phyloP scores from a whole-genome alignment of 2,329 filamentous ascomycete species.

The Aspergillus arachidicola region DNA sequence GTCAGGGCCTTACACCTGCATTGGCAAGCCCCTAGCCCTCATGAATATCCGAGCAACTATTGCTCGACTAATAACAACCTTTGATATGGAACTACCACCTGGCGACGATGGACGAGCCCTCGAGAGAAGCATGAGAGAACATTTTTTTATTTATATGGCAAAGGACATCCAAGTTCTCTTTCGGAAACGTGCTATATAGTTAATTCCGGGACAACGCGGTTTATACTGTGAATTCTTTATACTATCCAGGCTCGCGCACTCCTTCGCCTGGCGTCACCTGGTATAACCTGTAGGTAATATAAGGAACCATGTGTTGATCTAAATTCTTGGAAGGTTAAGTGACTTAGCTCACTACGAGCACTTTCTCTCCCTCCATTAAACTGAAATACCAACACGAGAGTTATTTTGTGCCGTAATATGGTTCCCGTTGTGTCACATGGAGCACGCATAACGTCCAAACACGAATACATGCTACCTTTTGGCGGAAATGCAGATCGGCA shows the following conservation, averaged over 20 bases:
- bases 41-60: slow-evolving; percentile 9
- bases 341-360: not conserved
- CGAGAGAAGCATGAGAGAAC: slow-evolving; percentile 5
- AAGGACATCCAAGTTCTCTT: not conserved
- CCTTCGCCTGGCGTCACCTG: not conserved
- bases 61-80: slow-evolving; percentile 4
- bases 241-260: not conserved
- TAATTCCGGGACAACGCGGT: not conserved
- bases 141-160: slow-evolving; percentile 3
- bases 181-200: not conserved
- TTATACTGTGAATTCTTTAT: not conserved
- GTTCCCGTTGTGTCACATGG: not conserved
- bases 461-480: not conserved
- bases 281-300: not conserved
- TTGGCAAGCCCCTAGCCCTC: slow-evolving; percentile 9
- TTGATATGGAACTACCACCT: slow-evolving; percentile 3
- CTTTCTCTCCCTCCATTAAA: not conserved
- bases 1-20: slow-evolving; percentile 7
- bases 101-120: slow-evolving; percentile 6
- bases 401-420: not conserved
- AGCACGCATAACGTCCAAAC: no score
- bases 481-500: not conserved
- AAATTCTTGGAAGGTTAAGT: not conserved
- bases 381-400: not conserved
- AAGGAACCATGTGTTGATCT: not conserved